Base-by-base conservation (phyloP, 192 early-diverging fungal species). In the Dissophora globulifera region DNA sequence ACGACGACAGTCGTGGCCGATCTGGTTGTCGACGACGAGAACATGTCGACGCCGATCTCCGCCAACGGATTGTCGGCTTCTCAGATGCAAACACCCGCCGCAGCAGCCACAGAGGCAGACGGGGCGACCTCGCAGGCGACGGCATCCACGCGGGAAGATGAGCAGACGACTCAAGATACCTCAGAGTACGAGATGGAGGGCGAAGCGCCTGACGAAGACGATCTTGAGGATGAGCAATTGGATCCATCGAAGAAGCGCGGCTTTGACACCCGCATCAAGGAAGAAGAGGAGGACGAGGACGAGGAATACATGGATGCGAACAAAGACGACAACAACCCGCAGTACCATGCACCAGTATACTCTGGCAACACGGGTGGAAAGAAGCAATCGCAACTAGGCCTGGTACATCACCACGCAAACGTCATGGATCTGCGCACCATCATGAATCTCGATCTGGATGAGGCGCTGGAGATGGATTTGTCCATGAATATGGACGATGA, bases 401-500 rank as follows among this genome's bases (percentile, higher is more conserved):
- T 76, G 6, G 51, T 67, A 22, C 72, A 76, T 19, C 58, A 67
- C 49, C 64, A 63, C 9, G 17, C 45, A 15, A 61, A 62, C 30
- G 72, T 46, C 13, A 76, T 76, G 72, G 72, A 66, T 40, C 64
- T 76, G 17, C 20, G 63, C 31, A 76, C 72, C 20, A 76, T 76
- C 31, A 67, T 76, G 72, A 76, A 76, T 46, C 46, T 76, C 11
- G 72, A 76, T 33, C 20, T 76, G 11, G 72, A 76, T 26, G 59
- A 71, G 40, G 60, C 55, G 20, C 38, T 67, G 23, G 65, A 67
- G n/a, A 71, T 58, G 53, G 69, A 71, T 43, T 16, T 62, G 16
- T 71, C 60, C 1, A 43, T 58, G 26, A 22, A 20, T 3, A 7
- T 67, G 43, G 63, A 61, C 29, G 58, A 61, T 4, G 58, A 43